Evolutionary conservation across 2,329 filamentous ascomycete genomes (phyloP), one percentile per base, ranked within the genome.

Genomic region (Pseudomassariella vexata): DNA sequence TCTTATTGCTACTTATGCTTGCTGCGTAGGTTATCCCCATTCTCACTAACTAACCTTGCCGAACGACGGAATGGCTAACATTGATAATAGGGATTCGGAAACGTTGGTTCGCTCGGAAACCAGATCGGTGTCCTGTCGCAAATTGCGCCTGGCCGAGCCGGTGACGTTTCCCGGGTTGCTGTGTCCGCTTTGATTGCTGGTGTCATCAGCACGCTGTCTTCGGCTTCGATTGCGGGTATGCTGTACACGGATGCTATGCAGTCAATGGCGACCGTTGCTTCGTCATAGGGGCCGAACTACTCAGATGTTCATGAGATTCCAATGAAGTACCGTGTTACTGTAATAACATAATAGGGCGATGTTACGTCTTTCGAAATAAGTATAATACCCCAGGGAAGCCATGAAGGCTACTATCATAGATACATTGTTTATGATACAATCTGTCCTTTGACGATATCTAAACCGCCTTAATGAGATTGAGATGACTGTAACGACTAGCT

Each of bases 81-180:
- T n/a, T n/a, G n/a, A n/a, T n/a, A n/a, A 26, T 22, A 64, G 60
- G 77, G 77, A 17, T 87, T 87, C 55, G 88, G 85, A 41, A 94
- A 94, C 65, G 82, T 94, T 46, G 83, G 84, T 33, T 90, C 85
- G 19, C 73, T 94, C 28, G 87, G 87, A 54, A 90, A 87, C 35
- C 87, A 94, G 61, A 92, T 94, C 39, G 87, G 87, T 65, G 85
- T 94, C 37, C 70, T 94, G 32, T 76, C 82, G 4, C 86, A 94
- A 62, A 76, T 94, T 39, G 81, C 85, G 0, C 86, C 87, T 1
- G 68, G 69, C 4, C 76, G 86, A 26, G 72, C 76, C 22, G 84
- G 81, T 36, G 84, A 92, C 46, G 81, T 94, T 9, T 80, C 84
- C 4, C 70, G 70, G 28, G 71, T 94, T 18, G 86, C 86, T 3